These are phyloP conservation scores for Colletotrichum sansevieriae DNA, from an alignment of 2,329 filamentous ascomycete genomes.

Conservation along the genomic window DNA sequence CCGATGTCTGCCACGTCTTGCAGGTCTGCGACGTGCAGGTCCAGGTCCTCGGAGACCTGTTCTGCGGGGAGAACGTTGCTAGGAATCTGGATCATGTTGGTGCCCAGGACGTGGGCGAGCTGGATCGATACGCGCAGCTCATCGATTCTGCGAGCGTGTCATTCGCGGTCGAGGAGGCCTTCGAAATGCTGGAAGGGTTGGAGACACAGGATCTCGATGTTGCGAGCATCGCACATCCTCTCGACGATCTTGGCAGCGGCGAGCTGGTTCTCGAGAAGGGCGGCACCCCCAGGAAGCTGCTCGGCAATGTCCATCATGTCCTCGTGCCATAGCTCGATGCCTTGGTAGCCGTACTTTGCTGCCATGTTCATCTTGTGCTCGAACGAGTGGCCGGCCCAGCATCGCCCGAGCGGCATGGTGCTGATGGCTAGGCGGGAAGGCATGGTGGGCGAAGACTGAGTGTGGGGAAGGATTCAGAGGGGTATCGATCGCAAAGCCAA, in stretches of 20 bases:
- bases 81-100: slow-evolving; percentile 81
- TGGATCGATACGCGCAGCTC: slow-evolving; percentile 79
- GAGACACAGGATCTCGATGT: slow-evolving; percentile 73
- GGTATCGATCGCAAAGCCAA: slow-evolving; percentile 5
- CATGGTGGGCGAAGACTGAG: slow-evolving; percentile 52
- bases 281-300: slow-evolving; percentile 56
- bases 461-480: background rate
- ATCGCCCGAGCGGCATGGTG: slow-evolving; percentile 82
- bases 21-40: slow-evolving; percentile 73
- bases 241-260: slow-evolving; percentile 70
- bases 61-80: slow-evolving; percentile 73
- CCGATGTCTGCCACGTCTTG: slow-evolving; percentile 76
- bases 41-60: slow-evolving; percentile 59
- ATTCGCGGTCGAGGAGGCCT: slow-evolving; percentile 73
- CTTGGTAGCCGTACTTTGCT: slow-evolving; percentile 72
- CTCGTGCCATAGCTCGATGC: slow-evolving; percentile 84
- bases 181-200: slow-evolving; percentile 86
- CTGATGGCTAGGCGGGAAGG: slow-evolving; percentile 75
- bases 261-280: slow-evolving; percentile 60
- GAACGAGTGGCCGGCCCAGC: slow-evolving; percentile 75
- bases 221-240: slow-evolving; percentile 67
- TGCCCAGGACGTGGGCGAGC: slow-evolving; percentile 72
- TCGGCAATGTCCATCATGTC: slow-evolving; percentile 75
- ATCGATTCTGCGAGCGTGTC: slow-evolving; percentile 69
- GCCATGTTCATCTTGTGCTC: slow-evolving; percentile 77